Conservation (phyloP, 2,329 filamentous ascomycete species). For the Periconia digitata region DNA sequence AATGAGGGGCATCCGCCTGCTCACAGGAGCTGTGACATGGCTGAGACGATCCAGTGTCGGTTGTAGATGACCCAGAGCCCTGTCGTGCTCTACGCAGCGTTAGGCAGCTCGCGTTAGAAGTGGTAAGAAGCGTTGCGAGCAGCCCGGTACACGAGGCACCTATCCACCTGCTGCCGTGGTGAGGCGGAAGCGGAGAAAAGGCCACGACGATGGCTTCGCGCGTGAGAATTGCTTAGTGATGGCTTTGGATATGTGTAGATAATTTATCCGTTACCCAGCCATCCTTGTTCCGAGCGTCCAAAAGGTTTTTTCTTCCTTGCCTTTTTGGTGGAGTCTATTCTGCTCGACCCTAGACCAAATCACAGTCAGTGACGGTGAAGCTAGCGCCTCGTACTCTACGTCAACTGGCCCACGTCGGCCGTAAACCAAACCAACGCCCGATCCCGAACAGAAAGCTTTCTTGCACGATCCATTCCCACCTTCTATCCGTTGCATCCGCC, state of each 20-base stretch:
- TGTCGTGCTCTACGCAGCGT: neutral
- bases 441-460: slow-evolving; percentile 35
- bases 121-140: neutral
- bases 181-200: neutral
- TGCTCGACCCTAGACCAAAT: neutral
- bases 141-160: neutral
- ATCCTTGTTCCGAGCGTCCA: neutral
- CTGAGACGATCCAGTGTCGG: slow-evolving; percentile 16
- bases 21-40: slow-evolving; percentile 16
- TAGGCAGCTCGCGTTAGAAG: neutral
- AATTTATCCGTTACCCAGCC: neutral
- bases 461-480: slow-evolving; percentile 21
- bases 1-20: too few relatives aligned
- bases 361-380: slow-evolving; percentile 9
- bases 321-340: too few relatives aligned
- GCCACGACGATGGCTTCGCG: slow-evolving; percentile 34
- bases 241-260: slow-evolving; percentile 25
- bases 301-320: neutral
- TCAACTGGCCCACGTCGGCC: too few relatives aligned
- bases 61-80: neutral
- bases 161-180: too few relatives aligned
- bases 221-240: slow-evolving; percentile 39
- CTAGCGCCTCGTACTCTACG: slow-evolving; percentile 24
- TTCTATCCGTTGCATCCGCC: slow-evolving; percentile 28
- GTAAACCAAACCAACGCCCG: slow-evolving; percentile 38